These are phyloP conservation scores for Solanum chacoense DNA, from an alignment of 305 asterid species.

Conservation along the genomic window DNA sequence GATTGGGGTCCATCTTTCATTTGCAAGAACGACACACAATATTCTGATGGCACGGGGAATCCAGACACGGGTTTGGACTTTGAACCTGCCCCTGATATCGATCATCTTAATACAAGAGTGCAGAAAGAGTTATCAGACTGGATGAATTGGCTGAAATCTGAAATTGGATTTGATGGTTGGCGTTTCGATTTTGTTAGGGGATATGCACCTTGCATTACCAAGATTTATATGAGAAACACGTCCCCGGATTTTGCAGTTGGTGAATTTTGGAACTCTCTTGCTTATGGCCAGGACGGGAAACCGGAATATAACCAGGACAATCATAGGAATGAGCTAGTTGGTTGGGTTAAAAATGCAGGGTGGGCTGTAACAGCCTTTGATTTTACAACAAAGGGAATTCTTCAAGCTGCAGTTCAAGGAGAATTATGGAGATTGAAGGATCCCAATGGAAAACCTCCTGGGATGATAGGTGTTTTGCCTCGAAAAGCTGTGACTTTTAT, in stretches of 20 bases:
- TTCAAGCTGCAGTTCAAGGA: conserved; percentile 68
- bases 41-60: conserved; percentile 66
- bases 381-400: conserved; percentile 72
- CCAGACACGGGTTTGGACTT: conserved; percentile 48
- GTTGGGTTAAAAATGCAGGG: conserved; percentile 39
- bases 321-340: conserved; percentile 41
- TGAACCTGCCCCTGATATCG: conserved; percentile 59
- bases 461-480: conserved; percentile 59
- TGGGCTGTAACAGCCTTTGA: conserved; percentile 53
- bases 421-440: conserved; percentile 69
- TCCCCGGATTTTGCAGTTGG: conserved; percentile 73
- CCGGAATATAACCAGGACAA: conserved; percentile 32
- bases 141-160: conserved; percentile 80
- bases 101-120: conserved; percentile 54
- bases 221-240: conserved; percentile 44
- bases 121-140: conserved; percentile 67
- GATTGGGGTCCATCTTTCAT: conserved; percentile 80
- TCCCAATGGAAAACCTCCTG: conserved; percentile 47
- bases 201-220: conserved; percentile 36
- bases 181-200: conserved; percentile 70
- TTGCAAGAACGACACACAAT: conserved; percentile 46
- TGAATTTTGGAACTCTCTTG: conserved; percentile 18
- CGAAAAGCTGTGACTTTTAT: conserved; percentile 63
- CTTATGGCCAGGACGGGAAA: not conserved
- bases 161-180: conserved; percentile 77